phyloP scores from a whole-genome alignment of 1,139 yeast species.

The Diutina neorugosa region DNA sequence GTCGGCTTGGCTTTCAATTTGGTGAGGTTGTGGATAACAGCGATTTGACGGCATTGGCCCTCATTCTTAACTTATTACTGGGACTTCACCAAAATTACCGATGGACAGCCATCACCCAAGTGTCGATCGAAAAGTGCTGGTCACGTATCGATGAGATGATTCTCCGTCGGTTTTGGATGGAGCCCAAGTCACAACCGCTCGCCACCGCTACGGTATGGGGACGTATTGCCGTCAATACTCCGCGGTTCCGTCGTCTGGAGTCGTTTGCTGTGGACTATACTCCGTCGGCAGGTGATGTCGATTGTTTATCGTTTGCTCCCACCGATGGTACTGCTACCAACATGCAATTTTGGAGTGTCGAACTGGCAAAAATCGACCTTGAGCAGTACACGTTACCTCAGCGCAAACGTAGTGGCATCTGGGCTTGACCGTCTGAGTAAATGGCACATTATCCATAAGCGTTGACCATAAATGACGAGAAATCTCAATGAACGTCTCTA shows the following conservation, averaged over 20 bases:
- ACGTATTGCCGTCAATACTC: background rate
- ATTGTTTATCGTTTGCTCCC: background rate
- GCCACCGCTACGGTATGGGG: background rate
- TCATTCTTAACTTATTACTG: background rate
- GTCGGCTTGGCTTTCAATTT: background rate
- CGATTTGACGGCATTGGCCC: background rate
- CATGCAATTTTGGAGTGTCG: background rate
- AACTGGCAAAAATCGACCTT: background rate
- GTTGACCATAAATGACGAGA: no score
- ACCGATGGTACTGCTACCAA: background rate
- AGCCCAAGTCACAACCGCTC: background rate
- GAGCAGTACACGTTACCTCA: background rate
- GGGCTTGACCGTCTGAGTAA: no score
- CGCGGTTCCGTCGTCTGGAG: background rate
- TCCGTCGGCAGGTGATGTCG: background rate
- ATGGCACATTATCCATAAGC: no score
- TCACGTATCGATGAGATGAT: background rate
- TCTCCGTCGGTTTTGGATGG: background rate
- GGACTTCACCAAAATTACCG: background rate
- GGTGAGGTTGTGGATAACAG: background rate
- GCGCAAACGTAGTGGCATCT: background rate
- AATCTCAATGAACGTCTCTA: no score
- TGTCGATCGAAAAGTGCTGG: conserved; percentile 4
- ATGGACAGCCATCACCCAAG: background rate
- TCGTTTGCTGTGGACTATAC: background rate